Percentiles rank a stretch among this genome's conserved stretches.
Conservation (phyloP, 805 yeast genomes). For the Zygoascus bituminiphila region DNA sequence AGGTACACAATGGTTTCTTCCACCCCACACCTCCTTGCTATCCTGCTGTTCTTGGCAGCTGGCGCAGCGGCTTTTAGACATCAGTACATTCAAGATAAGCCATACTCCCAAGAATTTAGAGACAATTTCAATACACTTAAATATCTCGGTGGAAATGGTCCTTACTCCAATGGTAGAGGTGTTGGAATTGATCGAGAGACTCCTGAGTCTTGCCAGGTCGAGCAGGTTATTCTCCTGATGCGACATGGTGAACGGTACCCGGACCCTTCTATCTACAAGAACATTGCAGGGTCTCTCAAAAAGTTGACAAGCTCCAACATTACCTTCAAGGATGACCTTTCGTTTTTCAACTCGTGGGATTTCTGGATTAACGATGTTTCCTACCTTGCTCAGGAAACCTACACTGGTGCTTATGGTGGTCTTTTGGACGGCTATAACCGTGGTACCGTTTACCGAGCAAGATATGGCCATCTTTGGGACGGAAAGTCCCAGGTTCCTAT, state of each 20-base stretch:
- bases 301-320: slow-evolving; percentile 8
- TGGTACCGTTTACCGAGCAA: slow-evolving; percentile 42
- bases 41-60: background rate
- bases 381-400: slow-evolving; percentile 45
- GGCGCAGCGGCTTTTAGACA: background rate
- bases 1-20: no score
- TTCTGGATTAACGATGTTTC: slow-evolving; percentile 33
- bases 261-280: slow-evolving; percentile 16
- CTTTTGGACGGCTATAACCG: slow-evolving; percentile 39
- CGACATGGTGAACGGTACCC: slow-evolving; percentile 59
- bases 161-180: slow-evolving; percentile 43
- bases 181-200: slow-evolving; percentile 45
- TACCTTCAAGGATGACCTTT: slow-evolving; percentile 33
- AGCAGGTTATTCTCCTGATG: slow-evolving; percentile 44
- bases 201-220: slow-evolving; percentile 43
- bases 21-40: background rate
- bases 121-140: slow-evolving; percentile 42
- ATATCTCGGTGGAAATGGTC: slow-evolving; percentile 46
- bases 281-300: slow-evolving; percentile 11
- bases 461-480: slow-evolving; percentile 42
- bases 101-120: slow-evolving; percentile 16
- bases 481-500: slow-evolving; percentile 36
- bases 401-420: slow-evolving; percentile 46
- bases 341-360: slow-evolving; percentile 41
- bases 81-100: background rate